Evolutionary conservation across 2,329 filamentous ascomycete genomes (phyloP).

Genomic region (Hymenoscyphus fraxineus): DNA sequence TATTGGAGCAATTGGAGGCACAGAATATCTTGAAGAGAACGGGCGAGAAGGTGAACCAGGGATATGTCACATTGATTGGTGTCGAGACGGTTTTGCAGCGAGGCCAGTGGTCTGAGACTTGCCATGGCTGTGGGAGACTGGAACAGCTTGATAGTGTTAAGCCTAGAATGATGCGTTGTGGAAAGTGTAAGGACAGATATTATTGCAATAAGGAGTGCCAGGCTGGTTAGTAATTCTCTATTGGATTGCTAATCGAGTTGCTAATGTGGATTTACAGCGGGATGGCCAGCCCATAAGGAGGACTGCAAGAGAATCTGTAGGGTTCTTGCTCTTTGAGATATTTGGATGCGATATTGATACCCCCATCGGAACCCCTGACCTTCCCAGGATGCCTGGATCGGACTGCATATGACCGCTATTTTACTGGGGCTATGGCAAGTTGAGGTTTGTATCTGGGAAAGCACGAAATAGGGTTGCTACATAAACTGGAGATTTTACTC

Average conservation of each 20-base stretch:
- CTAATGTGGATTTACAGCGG: background rate
- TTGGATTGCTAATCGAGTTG: background rate
- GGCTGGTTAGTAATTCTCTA: background rate
- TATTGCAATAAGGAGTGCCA: slow-evolving; percentile 12
- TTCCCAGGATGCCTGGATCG: background rate
- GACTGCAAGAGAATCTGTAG: slow-evolving; percentile 4
- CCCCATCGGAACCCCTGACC: background rate
- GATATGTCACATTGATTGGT: slow-evolving; percentile 4
- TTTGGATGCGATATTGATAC: background rate
- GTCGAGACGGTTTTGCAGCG: slow-evolving; percentile 5
- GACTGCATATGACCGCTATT: background rate
- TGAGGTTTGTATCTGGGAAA: background rate
- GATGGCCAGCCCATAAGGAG: slow-evolving; percentile 1
- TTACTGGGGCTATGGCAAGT: background rate
- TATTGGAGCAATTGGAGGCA: slow-evolving; percentile 9
- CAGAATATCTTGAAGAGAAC: slow-evolving; percentile 6
- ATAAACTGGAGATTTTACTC: background rate
- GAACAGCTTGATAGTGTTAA: slow-evolving; percentile 4
- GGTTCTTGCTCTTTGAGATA: background rate
- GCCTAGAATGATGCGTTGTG: slow-evolving; percentile 7
- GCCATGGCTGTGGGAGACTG: slow-evolving; percentile 1
- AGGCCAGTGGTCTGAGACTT: slow-evolving; percentile 9
- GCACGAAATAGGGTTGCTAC: background rate
- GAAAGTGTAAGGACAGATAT: slow-evolving; percentile 6
- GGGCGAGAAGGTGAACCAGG: slow-evolving; percentile 7